These are phyloP conservation scores for Tetrahymena malaccensis DNA, from an alignment of 73 alveolate species.

Conservation along the genomic window DNA sequence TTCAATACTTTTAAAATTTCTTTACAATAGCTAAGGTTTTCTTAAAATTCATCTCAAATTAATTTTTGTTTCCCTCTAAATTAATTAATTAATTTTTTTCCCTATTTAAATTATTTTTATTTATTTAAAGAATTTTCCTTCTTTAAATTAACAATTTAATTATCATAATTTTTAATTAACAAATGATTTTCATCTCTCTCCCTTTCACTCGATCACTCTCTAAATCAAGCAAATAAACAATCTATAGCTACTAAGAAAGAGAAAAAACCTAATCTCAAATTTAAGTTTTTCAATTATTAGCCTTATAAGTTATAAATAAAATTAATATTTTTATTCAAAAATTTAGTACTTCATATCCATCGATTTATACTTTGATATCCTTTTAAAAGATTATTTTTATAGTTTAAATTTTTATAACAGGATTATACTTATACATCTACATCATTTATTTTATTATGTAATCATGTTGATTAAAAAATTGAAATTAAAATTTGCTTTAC, in stretches of 20 bases:
- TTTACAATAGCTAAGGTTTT: not conserved
- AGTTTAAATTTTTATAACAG: too few species aligned
- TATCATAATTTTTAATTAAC: not conserved
- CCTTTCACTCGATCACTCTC: too few species aligned
- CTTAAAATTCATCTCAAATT: not conserved
- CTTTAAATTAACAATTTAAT: not conserved
- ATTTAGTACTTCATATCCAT: not conserved
- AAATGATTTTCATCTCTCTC: not conserved
- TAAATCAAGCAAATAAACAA: too few species aligned
- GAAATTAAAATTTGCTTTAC: too few species aligned
- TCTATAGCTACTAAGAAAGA: too few species aligned
- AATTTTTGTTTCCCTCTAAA: not conserved
- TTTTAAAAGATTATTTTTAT: too few species aligned
- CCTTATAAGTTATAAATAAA: not conserved
- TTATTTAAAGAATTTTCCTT: not conserved
- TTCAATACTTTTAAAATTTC: not conserved
- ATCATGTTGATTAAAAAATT: too few species aligned
- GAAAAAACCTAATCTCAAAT: not conserved
- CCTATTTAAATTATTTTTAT: not conserved
- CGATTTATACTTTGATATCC: not conserved
- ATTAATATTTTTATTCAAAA: not conserved
- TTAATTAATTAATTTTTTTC: not conserved
- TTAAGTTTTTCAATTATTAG: not conserved
- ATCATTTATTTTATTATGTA: too few species aligned
- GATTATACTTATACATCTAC: too few species aligned